Conservation (phyloP, 768 basidiomycete species). For the Hypsizygus marmoreus region DNA sequence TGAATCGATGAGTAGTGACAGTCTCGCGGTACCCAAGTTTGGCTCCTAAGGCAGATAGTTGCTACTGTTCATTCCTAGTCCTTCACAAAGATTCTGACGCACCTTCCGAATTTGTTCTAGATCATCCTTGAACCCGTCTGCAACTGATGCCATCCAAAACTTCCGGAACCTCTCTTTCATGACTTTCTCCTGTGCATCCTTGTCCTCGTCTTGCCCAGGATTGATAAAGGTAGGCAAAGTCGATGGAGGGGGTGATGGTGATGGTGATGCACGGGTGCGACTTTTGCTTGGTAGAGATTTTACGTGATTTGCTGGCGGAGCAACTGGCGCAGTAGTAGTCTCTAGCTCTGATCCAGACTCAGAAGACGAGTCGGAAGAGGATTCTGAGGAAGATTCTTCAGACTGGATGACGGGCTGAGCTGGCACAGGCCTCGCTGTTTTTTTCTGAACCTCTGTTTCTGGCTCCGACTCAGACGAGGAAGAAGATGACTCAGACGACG, state of each 20-base stretch:
- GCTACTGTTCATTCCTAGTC: background rate
- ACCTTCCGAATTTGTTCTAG: conserved; percentile 85
- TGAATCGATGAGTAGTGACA: conserved; percentile 80
- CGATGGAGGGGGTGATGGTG: conserved; percentile 47
- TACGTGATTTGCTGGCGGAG: conserved; percentile 15
- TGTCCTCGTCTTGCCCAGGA: conserved; percentile 24
- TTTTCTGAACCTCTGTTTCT: conserved; percentile 18
- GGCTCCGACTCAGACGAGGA: conserved; percentile 37
- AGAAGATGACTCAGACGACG: conserved; percentile 45
- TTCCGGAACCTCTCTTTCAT: conserved; percentile 73
- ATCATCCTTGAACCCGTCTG: conserved; percentile 82
- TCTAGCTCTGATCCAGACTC: conserved; percentile 16
- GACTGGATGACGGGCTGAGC: conserved; percentile 5
- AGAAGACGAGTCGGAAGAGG: conserved; percentile 26
- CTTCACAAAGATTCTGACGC: conserved; percentile 15
- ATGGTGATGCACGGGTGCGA: conserved; percentile 34
- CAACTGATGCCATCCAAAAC: conserved; percentile 87
- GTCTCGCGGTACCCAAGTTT: conserved; percentile 64
- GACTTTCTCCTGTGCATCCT: conserved; percentile 41
- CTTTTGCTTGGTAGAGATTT: conserved; percentile 13
- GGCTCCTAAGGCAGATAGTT: conserved; percentile 49
- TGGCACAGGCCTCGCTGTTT: conserved; percentile 12
- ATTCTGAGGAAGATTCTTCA: conserved; percentile 28
- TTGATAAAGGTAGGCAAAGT: conserved; percentile 63
- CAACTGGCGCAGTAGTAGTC: background rate